Evolutionary conservation across 2,329 filamentous ascomycete species (phyloP).

Genomic region (Massarina eburnea): DNA sequence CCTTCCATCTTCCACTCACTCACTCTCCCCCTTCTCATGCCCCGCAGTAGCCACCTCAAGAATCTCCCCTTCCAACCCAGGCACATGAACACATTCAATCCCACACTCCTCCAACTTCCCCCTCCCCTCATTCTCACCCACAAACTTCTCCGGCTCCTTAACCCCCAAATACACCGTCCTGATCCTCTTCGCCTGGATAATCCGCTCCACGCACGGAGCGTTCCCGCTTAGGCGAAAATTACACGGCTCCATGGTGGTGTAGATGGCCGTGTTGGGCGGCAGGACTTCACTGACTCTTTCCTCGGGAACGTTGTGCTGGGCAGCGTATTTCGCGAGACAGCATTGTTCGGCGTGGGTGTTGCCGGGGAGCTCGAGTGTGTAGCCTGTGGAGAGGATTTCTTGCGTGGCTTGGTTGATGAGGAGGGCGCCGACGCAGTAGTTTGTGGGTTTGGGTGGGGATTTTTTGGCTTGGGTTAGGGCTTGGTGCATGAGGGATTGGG

Average conservation of each 20-base stretch:
- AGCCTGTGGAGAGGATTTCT: slow-evolving; percentile 74
- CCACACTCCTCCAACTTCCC: slow-evolving; percentile 70
- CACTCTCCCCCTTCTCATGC: slow-evolving; percentile 52
- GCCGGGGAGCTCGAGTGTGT: slow-evolving; percentile 84
- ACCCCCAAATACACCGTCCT: slow-evolving; percentile 84
- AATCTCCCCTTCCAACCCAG: slow-evolving; percentile 79
- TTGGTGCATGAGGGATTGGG: slow-evolving; percentile 61
- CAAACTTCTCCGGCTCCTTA: slow-evolving; percentile 86
- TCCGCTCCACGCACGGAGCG: slow-evolving; percentile 74
- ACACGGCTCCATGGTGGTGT: slow-evolving; percentile 93
- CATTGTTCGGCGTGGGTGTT: slow-evolving; percentile 98
- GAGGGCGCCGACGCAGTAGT: slow-evolving; percentile 94
- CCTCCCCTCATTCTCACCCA: slow-evolving; percentile 76
- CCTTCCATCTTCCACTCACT: not conserved
- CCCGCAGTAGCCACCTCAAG: slow-evolving; percentile 80
- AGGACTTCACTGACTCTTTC: slow-evolving; percentile 56
- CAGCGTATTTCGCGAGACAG: slow-evolving; percentile 73
- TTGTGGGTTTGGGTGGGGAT: slow-evolving; percentile 84
- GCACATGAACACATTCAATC: slow-evolving; percentile 71
- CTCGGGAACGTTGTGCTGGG: slow-evolving; percentile 47
- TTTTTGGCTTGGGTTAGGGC: slow-evolving; percentile 75
- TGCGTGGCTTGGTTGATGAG: slow-evolving; percentile 64
- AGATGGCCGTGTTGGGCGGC: slow-evolving; percentile 64
- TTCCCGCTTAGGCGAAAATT: slow-evolving; percentile 74
- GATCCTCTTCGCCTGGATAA: slow-evolving; percentile 65